Percentiles rank a stretch among this genome's conserved stretches.
phyloP scores from a whole-genome alignment of 306 rosid species.

The Acacia acuminata region DNA sequence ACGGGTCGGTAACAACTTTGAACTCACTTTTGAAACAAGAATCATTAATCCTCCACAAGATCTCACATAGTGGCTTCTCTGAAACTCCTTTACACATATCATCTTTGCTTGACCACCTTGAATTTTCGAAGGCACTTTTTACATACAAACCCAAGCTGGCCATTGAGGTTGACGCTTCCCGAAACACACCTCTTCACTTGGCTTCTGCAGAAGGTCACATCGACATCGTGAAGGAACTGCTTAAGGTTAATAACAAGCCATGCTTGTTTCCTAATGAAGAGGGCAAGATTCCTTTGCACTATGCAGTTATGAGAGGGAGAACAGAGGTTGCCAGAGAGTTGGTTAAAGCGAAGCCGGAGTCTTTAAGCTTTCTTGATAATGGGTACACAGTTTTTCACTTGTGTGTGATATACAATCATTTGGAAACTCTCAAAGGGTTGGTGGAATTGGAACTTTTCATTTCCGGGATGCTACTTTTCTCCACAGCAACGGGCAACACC shows the following conservation, averaged over 20 bases:
- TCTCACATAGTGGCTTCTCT: neutral
- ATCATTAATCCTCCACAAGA: neutral
- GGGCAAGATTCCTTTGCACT: neutral
- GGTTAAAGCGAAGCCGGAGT: neutral
- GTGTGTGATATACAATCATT: neutral
- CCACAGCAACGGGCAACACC: neutral
- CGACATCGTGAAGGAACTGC: neutral
- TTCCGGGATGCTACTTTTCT: neutral
- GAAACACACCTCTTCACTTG: neutral
- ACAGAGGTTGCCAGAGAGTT: neutral
- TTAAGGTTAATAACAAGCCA: neutral
- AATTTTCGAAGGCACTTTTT: neutral
- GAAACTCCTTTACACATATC: neutral
- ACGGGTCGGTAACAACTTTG: neutral
- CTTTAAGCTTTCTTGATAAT: neutral
- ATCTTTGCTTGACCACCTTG: neutral
- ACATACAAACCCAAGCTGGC: neutral
- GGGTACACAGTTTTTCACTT: neutral
- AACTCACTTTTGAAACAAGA: neutral
- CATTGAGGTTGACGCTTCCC: neutral
- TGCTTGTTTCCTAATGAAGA: neutral
- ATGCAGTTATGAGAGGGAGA: neutral
- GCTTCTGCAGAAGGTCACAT: neutral
- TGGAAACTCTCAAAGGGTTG: constrained; percentile 11
- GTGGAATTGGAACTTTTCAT: too few species aligned